Evolutionary conservation across 2,329 filamentous ascomycete genomes (phyloP), one percentile per base, ranked within the genome.

Genomic region (Sporothrix variecibatus): DNA sequence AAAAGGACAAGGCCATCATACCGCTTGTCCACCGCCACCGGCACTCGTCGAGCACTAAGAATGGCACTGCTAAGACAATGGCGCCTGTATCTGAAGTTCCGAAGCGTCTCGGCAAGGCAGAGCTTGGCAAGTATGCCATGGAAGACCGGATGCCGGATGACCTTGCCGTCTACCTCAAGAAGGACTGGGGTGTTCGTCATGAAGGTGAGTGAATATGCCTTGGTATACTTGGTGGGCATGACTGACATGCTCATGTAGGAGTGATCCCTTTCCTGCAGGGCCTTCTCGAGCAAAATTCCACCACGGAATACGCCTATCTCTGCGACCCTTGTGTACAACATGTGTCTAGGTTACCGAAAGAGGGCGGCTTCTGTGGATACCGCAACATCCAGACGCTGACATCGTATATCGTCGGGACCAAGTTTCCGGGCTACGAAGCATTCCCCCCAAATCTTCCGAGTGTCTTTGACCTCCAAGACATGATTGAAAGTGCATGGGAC

Each of bases 351-450:
- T 86, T 97, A 71, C 88, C 87, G n/a, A 87, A 85, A 75, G 95
- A 97, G 83, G 90, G 94, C 28, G 93, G 94, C 6, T 98, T 98
- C 81, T 98, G 95, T 80, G 95, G 95, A 3, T 98, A 98, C 81
- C 89, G 95, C 56, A 98, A 97, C 79, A 97, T 97, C 43, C 96
- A 98, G 81, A 97, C 97, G 91, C 82, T 98, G 77, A 85, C 92
- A 17, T 95, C 94, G 0, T 95, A 94, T 80, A 89, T 98, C 26
- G 88, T 91, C 74, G 88, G 87, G 9, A 83, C 88, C 0, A 81
- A 84, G 53, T 85, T 85, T 15, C 82, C 85, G 15, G 93, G 92
- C 0, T 82, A 87, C 75, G 85, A 91, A 56, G 82, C 85, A 67
- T 93, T 97, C 75, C 81, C 85, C 0, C 84, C 85, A 4, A 85